Base-by-base conservation (phyloP, 1,284 basidiomycete genomes). In the Ustilago curta region DNA sequence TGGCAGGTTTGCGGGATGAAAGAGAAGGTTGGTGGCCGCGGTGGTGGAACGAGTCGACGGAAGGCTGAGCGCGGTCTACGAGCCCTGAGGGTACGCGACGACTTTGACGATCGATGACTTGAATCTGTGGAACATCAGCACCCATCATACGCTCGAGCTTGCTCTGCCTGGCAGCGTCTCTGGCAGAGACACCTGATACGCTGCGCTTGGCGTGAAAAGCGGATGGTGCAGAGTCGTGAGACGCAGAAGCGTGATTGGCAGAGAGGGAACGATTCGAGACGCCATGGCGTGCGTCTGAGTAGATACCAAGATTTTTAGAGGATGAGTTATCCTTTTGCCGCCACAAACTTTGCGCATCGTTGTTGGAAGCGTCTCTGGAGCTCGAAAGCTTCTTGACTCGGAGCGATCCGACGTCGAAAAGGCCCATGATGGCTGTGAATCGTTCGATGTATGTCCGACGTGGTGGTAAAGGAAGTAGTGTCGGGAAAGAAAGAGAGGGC, bases 131-230 rank as follows among this genome's bases (percentile, higher is more conserved):
- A 19, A 77, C 64, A 21, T 65, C 72, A 4, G 65, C 58, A 14
- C 77, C 77, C 76, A 77, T 79, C 75, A 79, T 77, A 12, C 77
- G 61, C 48, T 79, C 77, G 42, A 79, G 68, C 62, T 79, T 79
- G 57, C 59, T 54, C 48, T 72, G 65, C 43, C 70, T 69, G 12
- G 59, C 54, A 25, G 59, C 43, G 21, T 66, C 58, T 25, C 53
- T 60, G 4, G 55, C 29, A 9, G 54, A 55, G 31, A 61, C 40
- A 37, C 59, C 62, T 3, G 71, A 74, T 32, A 48, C 62, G 50
- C 68, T 75, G 31, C 67, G 62, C 27, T 75, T 53, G 4, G 63
- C 11, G 1, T 63, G 56, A 4, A 67, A 48, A 4, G 25, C 25
- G 8, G 43, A 27, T 14, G 47, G 32, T 32, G 51, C 37, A 21